Evolutionary conservation across 2,329 filamentous ascomycete genomes (phyloP).

Genomic region (Drechslerella coelobrocha): DNA sequence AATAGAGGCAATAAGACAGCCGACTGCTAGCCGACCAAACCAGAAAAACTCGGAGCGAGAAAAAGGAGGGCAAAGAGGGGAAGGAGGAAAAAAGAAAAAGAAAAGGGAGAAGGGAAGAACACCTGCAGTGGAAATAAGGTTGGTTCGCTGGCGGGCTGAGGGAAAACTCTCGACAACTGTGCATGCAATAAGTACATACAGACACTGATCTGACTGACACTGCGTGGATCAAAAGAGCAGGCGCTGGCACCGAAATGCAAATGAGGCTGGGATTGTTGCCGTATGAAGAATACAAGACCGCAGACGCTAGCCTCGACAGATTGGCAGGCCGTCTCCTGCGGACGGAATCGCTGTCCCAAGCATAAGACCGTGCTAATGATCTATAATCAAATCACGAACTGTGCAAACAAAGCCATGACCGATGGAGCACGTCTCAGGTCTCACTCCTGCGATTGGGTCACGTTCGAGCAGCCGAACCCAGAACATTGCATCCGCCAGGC

Average conservation of each 20-base stretch:
- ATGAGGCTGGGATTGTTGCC: constrained; percentile 35
- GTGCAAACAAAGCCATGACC: constrained; percentile 3
- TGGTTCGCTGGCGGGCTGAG: constrained; percentile 3
- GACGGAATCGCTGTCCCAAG: constrained; percentile 2
- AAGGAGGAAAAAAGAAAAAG: background rate
- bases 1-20: background rate
- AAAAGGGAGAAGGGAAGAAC: background rate
- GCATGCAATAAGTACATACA: background rate
- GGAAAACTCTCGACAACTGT: background rate
- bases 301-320: background rate
- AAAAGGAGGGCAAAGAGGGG: constrained; percentile 2
- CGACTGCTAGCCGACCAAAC: background rate
- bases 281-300: constrained; percentile 20
- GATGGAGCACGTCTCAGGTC: constrained; percentile 1
- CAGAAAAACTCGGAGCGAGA: background rate
- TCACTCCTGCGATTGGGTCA: constrained; percentile 27
- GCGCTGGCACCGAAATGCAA: constrained; percentile 14
- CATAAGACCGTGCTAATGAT: background rate
- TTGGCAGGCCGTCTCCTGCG: background rate
- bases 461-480: constrained; percentile 30
- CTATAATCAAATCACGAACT: constrained; percentile 6
- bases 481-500: background rate
- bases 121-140: constrained; percentile 10
- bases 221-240: constrained; percentile 13
- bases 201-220: background rate